These are phyloP conservation scores for Neoarthrinium moseri DNA, from an alignment of 2,329 filamentous ascomycete genomes.

Conservation along the genomic window DNA sequence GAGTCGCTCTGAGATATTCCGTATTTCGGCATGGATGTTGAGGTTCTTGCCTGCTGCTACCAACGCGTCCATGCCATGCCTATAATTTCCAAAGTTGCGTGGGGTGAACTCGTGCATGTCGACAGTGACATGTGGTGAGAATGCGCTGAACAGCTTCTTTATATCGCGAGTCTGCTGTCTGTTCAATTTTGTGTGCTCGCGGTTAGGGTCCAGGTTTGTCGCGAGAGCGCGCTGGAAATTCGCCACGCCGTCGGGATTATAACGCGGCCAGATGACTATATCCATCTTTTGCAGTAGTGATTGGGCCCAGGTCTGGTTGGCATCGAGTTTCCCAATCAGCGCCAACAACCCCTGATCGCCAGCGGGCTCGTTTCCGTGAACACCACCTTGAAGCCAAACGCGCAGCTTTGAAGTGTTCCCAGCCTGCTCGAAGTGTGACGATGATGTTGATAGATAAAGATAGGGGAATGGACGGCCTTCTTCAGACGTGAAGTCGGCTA, in stretches of 20 bases:
- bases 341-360: conserved; percentile 24
- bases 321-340: conserved; percentile 23
- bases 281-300: conserved; percentile 21
- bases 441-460: conserved; percentile 17
- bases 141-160: conserved; percentile 26
- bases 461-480: conserved; percentile 25
- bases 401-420: conserved; percentile 18
- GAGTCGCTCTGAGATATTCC: conserved; percentile 23
- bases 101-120: conserved; percentile 33
- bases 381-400: conserved; percentile 25
- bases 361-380: conserved; percentile 26
- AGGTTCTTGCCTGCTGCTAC: conserved; percentile 27
- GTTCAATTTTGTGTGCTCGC: conserved; percentile 28
- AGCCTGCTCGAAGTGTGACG: background rate
- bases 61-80: conserved; percentile 28
- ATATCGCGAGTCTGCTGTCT: conserved; percentile 26
- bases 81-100: conserved; percentile 23
- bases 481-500: conserved; percentile 27
- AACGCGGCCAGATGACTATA: conserved; percentile 22
- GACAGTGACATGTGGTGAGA: conserved; percentile 27
- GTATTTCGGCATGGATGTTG: conserved; percentile 27
- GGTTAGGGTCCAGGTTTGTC: conserved; percentile 25
- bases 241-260: conserved; percentile 25
- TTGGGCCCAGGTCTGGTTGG: conserved; percentile 18
- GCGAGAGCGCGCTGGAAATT: conserved; percentile 25